Evolutionary conservation across 1,284 basidiomycete genomes (phyloP), one percentile per base, ranked within the genome.

Genomic region (Marasmius tenuissimus): DNA sequence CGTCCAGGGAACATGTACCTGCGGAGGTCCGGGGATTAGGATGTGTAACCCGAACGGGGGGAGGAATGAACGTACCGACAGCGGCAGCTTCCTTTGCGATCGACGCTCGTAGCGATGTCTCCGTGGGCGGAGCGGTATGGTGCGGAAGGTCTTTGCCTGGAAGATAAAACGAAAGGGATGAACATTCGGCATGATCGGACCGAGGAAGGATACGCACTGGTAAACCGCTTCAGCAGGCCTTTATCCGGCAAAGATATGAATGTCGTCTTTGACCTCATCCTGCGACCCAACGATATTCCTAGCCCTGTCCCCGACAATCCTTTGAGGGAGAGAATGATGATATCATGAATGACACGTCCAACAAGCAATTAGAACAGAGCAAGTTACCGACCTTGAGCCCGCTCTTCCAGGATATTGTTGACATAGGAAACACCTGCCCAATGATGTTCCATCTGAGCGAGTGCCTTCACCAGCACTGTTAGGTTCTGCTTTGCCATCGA

Each of bases 201-300:
- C 27, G 27, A 27, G 27, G 27, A 27, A 4, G 27, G 27, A 4
- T 27, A n/a, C 61, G 6, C 67, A 54, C 71, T 69, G 1, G 71
- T 73, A 62, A 77, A 77, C 10, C 77, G 70, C 40, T 69, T 66
- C 16, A 78, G 61, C 3, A 78, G 63, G 4, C 77, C 77, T 18
- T 69, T 72, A 61, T 78, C 77, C 2, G 76, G 76, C 9, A 78
- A 62, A 3, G 74, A 75, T 34, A 78, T 77, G 65, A 76, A 76
- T 33, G 37, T 53, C 20, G 39, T 42, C 53, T 59, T 59, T 27
- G 27, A 34, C 42, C 33, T 20, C 22, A 40, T 70, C 71, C 42
- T 68, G 61, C 18, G 40, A 63, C 55, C 49, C 34, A 59, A 59
- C 27, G 49, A 39, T 40, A 57, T 42, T n/a, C 22, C 55, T 56